These are phyloP conservation scores for Leccinum aurantiacum DNA, from an alignment of 768 basidiomycete species.

Conservation along the genomic window DNA sequence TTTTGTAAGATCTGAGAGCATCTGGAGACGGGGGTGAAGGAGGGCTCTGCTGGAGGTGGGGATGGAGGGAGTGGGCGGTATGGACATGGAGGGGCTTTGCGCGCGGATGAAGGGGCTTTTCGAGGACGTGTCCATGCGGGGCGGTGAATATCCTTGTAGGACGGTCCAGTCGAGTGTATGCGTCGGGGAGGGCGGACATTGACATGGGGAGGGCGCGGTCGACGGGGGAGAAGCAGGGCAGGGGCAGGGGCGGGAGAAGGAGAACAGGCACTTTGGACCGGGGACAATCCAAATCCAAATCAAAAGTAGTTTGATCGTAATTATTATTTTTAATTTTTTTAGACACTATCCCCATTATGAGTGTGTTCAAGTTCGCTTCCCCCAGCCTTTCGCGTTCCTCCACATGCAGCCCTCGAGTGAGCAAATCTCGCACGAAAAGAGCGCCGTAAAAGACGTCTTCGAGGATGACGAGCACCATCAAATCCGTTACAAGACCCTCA, in stretches of 20 bases:
- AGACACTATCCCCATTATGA: background rate
- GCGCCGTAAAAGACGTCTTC: constrained; percentile 35
- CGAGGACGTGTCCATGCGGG: constrained; percentile 53
- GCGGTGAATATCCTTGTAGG: constrained; percentile 55
- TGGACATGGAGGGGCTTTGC: constrained; percentile 19
- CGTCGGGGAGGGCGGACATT: constrained; percentile 17
- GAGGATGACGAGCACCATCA: constrained; percentile 40
- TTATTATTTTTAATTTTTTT: background rate
- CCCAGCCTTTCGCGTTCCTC: background rate
- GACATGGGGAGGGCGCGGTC: constrained; percentile 16
- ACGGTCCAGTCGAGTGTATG: constrained; percentile 29
- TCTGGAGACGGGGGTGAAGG: constrained; percentile 30
- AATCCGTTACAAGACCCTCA: constrained; percentile 6
- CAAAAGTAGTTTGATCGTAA: background rate
- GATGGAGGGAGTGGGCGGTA: constrained; percentile 47
- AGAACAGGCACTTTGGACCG: background rate
- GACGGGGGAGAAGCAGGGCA: background rate
- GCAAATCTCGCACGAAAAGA: background rate
- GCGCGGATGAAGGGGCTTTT: constrained; percentile 21
- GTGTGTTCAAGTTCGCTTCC: background rate
- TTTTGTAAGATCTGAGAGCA: constrained; percentile 16
- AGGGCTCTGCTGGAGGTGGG: constrained; percentile 39
- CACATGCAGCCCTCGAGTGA: background rate
- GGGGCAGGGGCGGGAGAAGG: background rate
- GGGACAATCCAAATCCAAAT: background rate